Base-by-base conservation (phyloP, 495 filamentous ascomycete species). In the Usnea hakonensis region DNA sequence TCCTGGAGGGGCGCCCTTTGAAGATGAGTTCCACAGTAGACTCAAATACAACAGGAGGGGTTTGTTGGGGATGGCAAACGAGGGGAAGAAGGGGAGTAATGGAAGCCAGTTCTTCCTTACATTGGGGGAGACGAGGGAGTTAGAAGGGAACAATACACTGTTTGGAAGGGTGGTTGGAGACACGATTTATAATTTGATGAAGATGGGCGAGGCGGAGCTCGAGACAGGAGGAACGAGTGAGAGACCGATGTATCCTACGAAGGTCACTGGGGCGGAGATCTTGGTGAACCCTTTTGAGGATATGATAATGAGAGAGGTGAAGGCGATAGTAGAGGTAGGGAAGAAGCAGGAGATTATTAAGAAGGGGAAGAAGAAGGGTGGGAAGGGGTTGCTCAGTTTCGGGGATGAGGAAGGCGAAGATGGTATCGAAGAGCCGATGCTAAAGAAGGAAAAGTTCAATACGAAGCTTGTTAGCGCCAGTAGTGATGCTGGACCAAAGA, bases 81-180 rank as follows among this genome's bases (percentile, higher is more conserved):
- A 83, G 37, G 82, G 87, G 5, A 71, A 71, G 46, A 87, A 88
- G 65, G 83, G 92, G 65, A 79, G 78, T 67, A 80, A 83, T 65
- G 79, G 80, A 17, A 95, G 90, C 73, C 94, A 99, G 77, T 97
- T 97, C 78, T 99, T 99, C 74, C 83, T 99, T 58, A 97, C 94
- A 2, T 78, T 99, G 50, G 86, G 77, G 55, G 86, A 81, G 35
- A 88, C 88, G 57, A 87, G 90, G 57, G 92, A 97, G 75, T 69
- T 99, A 73, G 87, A 86, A 55, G 89, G 88, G 61, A 87, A 90
- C 83, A 95, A 96, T 71, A 97, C 94, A 5, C 77, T 97, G 68
- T 97, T 99, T 76, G 94, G 94, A 50, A 81, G 95, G 59, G 80
- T 99, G 58, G 91, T 88, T 44, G 94, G 94, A 6, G 91, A 97